A percentile compares a stretch with the other conserved stretches of the same genome.
These are phyloP conservation scores for Clonostachys chloroleuca DNA, from an alignment of 2,329 filamentous ascomycete species.

Conservation along the genomic window DNA sequence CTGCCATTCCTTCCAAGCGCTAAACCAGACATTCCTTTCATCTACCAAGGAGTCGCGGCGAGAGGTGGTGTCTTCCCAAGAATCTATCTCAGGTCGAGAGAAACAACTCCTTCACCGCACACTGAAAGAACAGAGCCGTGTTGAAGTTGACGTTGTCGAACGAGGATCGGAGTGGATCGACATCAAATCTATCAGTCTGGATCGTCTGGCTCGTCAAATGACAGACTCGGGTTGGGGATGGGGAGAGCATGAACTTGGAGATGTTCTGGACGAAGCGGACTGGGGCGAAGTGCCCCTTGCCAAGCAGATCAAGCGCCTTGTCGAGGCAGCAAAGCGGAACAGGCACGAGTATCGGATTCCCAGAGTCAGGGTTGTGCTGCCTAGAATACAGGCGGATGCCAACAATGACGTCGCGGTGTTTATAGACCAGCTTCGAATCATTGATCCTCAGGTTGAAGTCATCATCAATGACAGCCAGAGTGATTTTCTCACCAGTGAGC, in stretches of 20 bases:
- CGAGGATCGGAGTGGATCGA: constrained; percentile 26
- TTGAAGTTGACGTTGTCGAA: constrained; percentile 27
- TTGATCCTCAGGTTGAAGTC: constrained; percentile 23
- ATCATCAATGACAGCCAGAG: constrained; percentile 20
- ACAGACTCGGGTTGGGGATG: constrained; percentile 34
- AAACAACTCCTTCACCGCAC: constrained; percentile 16
- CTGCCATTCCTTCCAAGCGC: constrained; percentile 18
- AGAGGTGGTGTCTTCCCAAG: constrained; percentile 8
- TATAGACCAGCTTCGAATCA: constrained; percentile 18
- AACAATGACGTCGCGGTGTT: constrained; percentile 21
- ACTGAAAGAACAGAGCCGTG: constrained; percentile 23
- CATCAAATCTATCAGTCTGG: constrained; percentile 18
- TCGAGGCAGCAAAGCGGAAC: constrained; percentile 27
- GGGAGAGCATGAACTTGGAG: constrained; percentile 24
- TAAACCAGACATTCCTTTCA: constrained; percentile 25
- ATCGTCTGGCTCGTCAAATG: constrained; percentile 31
- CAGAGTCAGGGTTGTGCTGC: constrained; percentile 24
- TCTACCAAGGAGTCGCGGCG: constrained; percentile 16
- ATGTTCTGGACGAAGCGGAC: constrained; percentile 22
- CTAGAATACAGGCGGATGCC: constrained; percentile 18
- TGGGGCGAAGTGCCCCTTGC: constrained; percentile 25
- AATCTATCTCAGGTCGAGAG: constrained; percentile 2
- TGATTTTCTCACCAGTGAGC: constrained; percentile 12
- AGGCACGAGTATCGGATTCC: constrained; percentile 29
- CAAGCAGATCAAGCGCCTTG: constrained; percentile 21